Evolutionary conservation across 192 early-diverging fungal genomes (phyloP), one percentile per base, ranked within the genome.

Genomic region (Coemansia sp.): DNA sequence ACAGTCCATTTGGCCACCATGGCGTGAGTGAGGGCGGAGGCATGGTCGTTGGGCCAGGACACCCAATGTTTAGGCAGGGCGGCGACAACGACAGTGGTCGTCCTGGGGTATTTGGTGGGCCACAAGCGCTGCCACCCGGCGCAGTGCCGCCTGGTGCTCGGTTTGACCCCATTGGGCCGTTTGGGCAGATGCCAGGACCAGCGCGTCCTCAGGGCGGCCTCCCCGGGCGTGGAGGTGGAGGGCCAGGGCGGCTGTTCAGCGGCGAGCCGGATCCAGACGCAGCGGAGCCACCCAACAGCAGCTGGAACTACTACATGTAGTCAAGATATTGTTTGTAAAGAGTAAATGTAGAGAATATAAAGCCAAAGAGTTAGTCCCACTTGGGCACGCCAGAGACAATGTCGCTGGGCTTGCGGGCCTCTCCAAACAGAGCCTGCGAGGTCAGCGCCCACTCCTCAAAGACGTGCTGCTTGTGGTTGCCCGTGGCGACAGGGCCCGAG

Each of bases 391-490:
- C 90, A 37, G 71, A 72, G 29, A 85, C 85, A 68, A 90, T 80
- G 66, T 87, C 81, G 34, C 82, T 68, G 40, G 89, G 87, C 65
- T 85, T 86, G 55, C 81, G 82, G 48, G 82, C 76, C 63, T 87
- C 77, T 53, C 90, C 90, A 35, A 87, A 83, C 53, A 93, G 77
- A 4, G 91, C 91, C 58, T 88, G 78, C 35, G 85, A 82, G 24
- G 89, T 71, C 55, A 93, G 62, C 34, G 81, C 79, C 72, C 89
- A 88, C 75, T 91, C 90, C 74, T 93, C 90, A 60, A 86, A 83
- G 81, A 90, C 83, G 68, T 95, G 93, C 61, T 91, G 88, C 89
- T 94, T 95, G 87, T 98, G 95, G 79, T 91, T 87, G 60, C 95
- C 95, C 18, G 95, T 96, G 39, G 91, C 89, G 33, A 91, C 88